Evolutionary conservation across 371 early-diverging fungal genomes (phyloP), one percentile per base, ranked within the genome.

Genomic region (Choanephora cucurbitarum): DNA sequence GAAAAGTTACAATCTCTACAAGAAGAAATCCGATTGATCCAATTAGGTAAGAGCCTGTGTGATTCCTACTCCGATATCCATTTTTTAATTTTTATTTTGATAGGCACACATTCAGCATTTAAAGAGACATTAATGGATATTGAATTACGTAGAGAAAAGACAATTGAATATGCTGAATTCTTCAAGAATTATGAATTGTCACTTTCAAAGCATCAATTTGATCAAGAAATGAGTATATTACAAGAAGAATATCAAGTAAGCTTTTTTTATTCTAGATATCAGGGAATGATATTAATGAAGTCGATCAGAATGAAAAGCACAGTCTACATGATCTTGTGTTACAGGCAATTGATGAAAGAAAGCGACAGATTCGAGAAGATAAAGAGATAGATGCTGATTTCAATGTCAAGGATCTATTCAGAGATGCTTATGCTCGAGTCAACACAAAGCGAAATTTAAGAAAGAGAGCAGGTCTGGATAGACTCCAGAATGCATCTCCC

Each of bases 61-160:
- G n/a, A n/a, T n/a, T n/a, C n/a, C n/a, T n/a, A n/a, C n/a, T n/a
- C n/a, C n/a, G n/a, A n/a, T n/a, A n/a, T n/a, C n/a, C n/a, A n/a
- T n/a, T n/a, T n/a, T n/a, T n/a, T n/a, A n/a, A n/a, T n/a, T 44
- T 44, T 21, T 33, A 33, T 59, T 41, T 47, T 41, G 8, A 47
- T 44, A 69, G 69, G 69, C 23, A 65, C 69, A 39, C 69, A 69
- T 55, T 57, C 69, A 13, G 58, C 52, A 47, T 69, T 65, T 46
- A 44, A 55, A 49, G 66, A 69, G 8, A 54, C 49, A n/a, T 41
- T 69, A 24, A 31, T 58, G 44, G 69, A 69, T 37, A 54, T 69
- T 40, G 66, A 69, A 61, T 28, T 45, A 11, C 24, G 41, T 24
- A 58, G 69, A 43, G 66, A 69, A 55, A 55, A 65, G 47, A 65